A percentile compares a stretch with the other conserved stretches of the same genome.
phyloP scores from a whole-genome alignment of 768 basidiomycete species.

The Lactifluus echinatus region DNA sequence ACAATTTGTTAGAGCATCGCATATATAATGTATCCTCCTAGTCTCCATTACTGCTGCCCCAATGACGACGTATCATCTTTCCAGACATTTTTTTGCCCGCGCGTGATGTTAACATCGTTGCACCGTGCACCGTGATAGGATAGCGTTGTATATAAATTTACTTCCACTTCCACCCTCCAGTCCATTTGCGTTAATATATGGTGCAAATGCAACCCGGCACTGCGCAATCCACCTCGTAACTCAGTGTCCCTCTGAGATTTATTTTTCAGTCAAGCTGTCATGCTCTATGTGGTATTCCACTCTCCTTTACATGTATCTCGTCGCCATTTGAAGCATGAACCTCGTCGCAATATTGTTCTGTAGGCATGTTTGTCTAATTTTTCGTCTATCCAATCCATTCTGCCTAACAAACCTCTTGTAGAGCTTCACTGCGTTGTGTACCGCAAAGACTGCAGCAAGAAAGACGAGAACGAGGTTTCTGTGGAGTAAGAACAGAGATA shows the following conservation, averaged over 20 bases:
- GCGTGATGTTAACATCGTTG: no score
- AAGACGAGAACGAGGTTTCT: constrained; percentile 11
- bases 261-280: no score
- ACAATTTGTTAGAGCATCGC: constrained; percentile 67
- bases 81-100: no score
- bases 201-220: no score
- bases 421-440: constrained; percentile 5
- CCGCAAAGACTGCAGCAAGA: constrained; percentile 11
- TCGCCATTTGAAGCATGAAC: neutral
- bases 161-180: no score
- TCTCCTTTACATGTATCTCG: neutral
- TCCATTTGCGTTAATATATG: no score
- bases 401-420: constrained; percentile 11
- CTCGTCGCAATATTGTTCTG: neutral
- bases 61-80: constrained; percentile 11
- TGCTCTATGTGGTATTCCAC: no score
- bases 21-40: constrained; percentile 31
- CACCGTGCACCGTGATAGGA: no score
- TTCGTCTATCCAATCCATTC: neutral
- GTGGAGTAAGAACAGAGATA: constrained; percentile 10
- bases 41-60: constrained; percentile 13
- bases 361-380: constrained; percentile 10
- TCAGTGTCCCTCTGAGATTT: no score
- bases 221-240: no score
- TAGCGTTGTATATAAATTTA: no score